phyloP scores from a whole-genome alignment of 208 protist species.

The Trypanosoma congolense region DNA sequence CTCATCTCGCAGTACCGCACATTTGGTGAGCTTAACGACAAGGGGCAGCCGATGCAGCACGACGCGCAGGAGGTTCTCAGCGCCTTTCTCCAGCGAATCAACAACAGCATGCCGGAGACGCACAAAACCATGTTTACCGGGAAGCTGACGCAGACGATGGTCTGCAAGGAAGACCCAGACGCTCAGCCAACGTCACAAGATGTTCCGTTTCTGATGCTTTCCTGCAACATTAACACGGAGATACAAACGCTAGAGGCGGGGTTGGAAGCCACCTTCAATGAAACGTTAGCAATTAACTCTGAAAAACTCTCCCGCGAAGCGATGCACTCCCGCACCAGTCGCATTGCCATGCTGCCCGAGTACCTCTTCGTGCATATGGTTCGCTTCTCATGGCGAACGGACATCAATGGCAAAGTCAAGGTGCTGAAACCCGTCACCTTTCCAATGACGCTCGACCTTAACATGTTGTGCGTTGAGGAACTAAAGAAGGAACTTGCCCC shows the following conservation, averaged over 20 bases:
- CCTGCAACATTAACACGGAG: constrained; percentile 79
- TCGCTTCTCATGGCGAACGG: constrained; percentile 83
- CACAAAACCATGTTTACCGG: constrained; percentile 50
- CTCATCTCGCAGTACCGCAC: constrained; percentile 41
- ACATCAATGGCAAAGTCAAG: constrained; percentile 83
- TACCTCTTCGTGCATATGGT: constrained; percentile 89
- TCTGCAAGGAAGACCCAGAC: constrained; percentile 48
- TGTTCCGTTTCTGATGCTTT: constrained; percentile 67
- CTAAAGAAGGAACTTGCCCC: constrained; percentile 33
- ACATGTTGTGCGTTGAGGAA: constrained; percentile 45
- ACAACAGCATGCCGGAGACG: constrained; percentile 24
- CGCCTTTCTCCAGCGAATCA: constrained; percentile 41
- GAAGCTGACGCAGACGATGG: constrained; percentile 36
- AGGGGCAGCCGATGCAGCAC: constrained; percentile 76
- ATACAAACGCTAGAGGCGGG: constrained; percentile 75
- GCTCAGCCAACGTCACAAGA: constrained; percentile 13
- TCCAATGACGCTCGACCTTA: constrained; percentile 65
- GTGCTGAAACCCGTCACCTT: constrained; percentile 84
- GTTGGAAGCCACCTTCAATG: constrained; percentile 61
- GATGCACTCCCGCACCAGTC: constrained; percentile 40
- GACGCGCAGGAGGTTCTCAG: constrained; percentile 79
- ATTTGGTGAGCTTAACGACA: constrained; percentile 63
- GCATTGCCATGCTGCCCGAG: constrained; percentile 57
- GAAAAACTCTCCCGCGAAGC: constrained; percentile 45
- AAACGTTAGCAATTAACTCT: constrained; percentile 46